Evolutionary conservation across 148 eudicot genomes (phyloP).

Genomic region (Rhododendron molle): DNA sequence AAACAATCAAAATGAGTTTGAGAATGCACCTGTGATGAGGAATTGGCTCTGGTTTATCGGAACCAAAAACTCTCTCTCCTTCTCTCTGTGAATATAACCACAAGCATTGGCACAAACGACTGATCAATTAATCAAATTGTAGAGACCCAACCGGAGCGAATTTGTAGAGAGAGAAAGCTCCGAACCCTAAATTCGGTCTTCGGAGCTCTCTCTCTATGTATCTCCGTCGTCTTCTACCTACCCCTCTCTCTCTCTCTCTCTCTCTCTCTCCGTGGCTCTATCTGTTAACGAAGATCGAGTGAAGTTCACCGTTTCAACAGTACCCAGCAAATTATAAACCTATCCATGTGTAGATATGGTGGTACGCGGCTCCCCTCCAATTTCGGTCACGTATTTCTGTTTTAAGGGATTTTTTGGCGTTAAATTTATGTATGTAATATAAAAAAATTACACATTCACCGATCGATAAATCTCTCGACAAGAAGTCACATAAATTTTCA

Average conservation of each 20-base stretch:
- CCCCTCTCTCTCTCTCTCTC: not conserved
- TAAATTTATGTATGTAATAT: too few relatives aligned
- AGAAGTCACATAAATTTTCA: fast-evolving
- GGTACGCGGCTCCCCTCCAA: not conserved
- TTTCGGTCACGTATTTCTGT: too few relatives aligned
- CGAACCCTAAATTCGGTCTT: not conserved
- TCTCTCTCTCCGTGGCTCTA: constrained; percentile 1
- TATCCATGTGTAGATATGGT: not conserved
- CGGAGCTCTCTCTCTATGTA: constrained; percentile 1
- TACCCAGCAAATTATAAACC: not conserved
- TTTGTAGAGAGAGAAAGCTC: not conserved
- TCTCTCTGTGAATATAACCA: not conserved
- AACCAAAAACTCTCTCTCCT: not conserved
- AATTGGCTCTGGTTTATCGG: not conserved
- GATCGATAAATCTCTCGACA: fast-evolving
- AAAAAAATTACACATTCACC: too few relatives aligned
- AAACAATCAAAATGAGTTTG: not conserved
- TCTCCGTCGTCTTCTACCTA: not conserved
- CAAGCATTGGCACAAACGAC: not conserved
- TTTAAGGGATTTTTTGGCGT: too few relatives aligned
- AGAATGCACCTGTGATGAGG: not conserved
- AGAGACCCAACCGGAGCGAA: not conserved
- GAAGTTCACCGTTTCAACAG: constrained; percentile 2
- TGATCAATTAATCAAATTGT: not conserved
- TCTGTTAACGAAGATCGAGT: not conserved